Evolutionary conservation across 108 stramenopile genomes (phyloP), one percentile per base, ranked within the genome.

Genomic region (Nitzschia palea): DNA sequence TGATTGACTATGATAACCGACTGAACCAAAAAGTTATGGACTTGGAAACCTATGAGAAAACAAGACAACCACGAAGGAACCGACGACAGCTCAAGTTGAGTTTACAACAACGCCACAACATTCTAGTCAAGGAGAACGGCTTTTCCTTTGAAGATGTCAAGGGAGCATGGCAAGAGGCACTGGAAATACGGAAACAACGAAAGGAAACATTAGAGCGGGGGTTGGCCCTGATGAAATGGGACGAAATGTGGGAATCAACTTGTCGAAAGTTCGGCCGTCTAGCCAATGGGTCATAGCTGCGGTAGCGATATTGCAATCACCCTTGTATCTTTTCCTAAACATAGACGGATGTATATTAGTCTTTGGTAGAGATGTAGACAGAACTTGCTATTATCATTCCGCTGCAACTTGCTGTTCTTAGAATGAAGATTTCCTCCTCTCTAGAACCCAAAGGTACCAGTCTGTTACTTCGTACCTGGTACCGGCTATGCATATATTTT

Each of bases 181-280:
- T 81, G 1, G 50, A 75, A 33, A 80, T 80, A 29, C 59, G 80
- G 44, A 68, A 76, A 47, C 77, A 78, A 42, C 69, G 84, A 29
- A 66, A 69, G 29, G 80, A 81, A 64, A 85, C 84, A 9, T 45
- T 78, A n/a, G 58, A 73, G 32, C 45, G 75, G 40, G 76, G 79
- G 10, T 36, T 70, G 18, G 53, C 60, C 4, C 44, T 65, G 44
- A 74, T 68, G 62, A 74, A 72, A 18, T 62, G 67, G 62, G 83
- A 84, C 44, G 83, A 84, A 56, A 63, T 80, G 29, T 80, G 74
- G 72, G 83, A 80, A 67, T 80, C 79, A 40, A 69, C 76, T 6
- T 66, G 67, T 42, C 79, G 83, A 48, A 84, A 84, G 43, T 77
- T 72, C 62, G 57, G 28, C 25, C 73, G 82, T 0, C 3, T 67